Base-by-base conservation (phyloP, 2,329 filamentous ascomycete genomes). In the Harringtonia aguacate region DNA sequence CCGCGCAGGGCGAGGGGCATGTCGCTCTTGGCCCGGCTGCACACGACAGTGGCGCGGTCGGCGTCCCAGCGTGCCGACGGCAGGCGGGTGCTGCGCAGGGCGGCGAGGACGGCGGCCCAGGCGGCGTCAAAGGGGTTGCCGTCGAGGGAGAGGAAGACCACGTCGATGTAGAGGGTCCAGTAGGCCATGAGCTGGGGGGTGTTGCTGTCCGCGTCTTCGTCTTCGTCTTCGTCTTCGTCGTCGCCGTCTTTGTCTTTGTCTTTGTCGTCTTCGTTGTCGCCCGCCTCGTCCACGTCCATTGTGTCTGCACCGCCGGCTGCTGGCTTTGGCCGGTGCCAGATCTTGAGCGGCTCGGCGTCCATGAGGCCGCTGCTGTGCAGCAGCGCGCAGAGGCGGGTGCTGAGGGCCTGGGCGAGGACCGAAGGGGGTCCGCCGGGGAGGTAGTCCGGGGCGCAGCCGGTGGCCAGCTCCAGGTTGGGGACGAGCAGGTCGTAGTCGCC, bases 121-220 rank as follows among this genome's bases (percentile, higher is more conserved):
- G 87, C 86, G 1, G 86, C 85, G 57, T 98, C 90, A 52, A 97
- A 89, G 2, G 87, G 78, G 56, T 92, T 94, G 7, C 90, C 90
- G 51, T 95, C 89, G 40, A 95, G 79, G 0, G 86, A 94, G 52
- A 98, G 82, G 64, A 95, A 92, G 57, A 95, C 76, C n/a, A 95
- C 72, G 58, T 97, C 90, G 52, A 98, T 85, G 62, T 95, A 95
- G 18, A 98, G 77, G 10, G 86, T 81, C 92, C 90, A 98, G 62
- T 94, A 97, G 0, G 84, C 92, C 59, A 85, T 90, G 12, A 90
- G 63, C 46, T 63, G 59, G 30, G 60, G 61, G 1, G 15, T 34
- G 3, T 30, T 47, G 3, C 46, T 47, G 36, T 45, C 45, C 6
- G 44, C 56, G 1, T 62, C 51, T 4, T 45, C 47, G 9, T 50